phyloP scores from a whole-genome alignment of 306 rosid genomes.

The Astragalus membranaceus region DNA sequence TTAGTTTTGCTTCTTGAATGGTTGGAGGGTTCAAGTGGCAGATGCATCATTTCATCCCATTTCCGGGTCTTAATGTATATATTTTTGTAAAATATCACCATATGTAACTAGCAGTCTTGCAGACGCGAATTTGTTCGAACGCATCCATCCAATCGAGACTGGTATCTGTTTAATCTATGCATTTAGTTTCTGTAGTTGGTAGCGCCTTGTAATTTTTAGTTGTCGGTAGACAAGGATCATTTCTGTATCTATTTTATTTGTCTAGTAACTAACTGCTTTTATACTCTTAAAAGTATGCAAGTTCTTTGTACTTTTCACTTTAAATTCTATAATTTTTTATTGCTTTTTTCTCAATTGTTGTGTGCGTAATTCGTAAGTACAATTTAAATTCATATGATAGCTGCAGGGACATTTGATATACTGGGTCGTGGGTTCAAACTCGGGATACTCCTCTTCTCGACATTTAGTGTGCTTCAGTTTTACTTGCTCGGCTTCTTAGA shows the following conservation, averaged over 20 bases:
- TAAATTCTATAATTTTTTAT: background rate
- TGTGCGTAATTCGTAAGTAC: too few species aligned
- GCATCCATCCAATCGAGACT: slow-evolving; percentile 13
- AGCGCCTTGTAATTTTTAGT: slow-evolving; percentile 13
- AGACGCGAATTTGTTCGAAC: slow-evolving; percentile 36
- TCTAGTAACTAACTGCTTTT: slow-evolving; percentile 20
- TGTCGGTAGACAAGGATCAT: background rate
- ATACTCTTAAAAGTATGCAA: background rate
- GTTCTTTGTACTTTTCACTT: background rate
- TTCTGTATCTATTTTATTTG: slow-evolving; percentile 20
- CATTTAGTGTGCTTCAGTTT: too few species aligned
- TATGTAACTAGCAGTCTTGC: slow-evolving; percentile 30
- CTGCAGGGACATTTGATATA: too few species aligned
- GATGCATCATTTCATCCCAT: slow-evolving; percentile 37
- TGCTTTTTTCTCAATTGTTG: background rate
- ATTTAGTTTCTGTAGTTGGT: background rate
- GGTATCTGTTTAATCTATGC: slow-evolving; percentile 7
- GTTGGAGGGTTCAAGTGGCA: slow-evolving; percentile 26
- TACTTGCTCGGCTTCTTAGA: too few species aligned
- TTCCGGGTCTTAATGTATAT: slow-evolving; percentile 60
- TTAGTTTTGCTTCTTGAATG: slow-evolving; percentile 37
- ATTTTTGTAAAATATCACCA: slow-evolving; percentile 49
- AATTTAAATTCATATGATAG: too few species aligned
- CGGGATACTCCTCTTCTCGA: too few species aligned
- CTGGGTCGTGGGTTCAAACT: too few species aligned